These are phyloP conservation scores for Neocatenulostroma microsporum DNA, from an alignment of 2,329 filamentous ascomycete species.

Conservation along the genomic window DNA sequence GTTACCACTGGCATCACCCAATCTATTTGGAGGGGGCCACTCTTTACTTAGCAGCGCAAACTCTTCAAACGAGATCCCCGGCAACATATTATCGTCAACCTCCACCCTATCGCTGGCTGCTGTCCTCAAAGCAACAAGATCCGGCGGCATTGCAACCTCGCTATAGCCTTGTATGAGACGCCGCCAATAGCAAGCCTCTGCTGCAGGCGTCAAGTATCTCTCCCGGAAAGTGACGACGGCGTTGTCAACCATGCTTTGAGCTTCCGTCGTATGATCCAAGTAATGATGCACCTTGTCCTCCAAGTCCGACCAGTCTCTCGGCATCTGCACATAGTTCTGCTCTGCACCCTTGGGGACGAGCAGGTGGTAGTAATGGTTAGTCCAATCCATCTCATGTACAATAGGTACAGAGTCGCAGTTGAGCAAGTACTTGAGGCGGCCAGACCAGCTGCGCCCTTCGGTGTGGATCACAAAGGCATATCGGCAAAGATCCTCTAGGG, in stretches of 20 bases:
- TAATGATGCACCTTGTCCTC: conserved; percentile 16
- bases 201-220: conserved; percentile 1
- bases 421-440: conserved; percentile 23
- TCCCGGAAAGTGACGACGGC: neutral
- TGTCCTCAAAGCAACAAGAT: neutral
- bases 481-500: conserved; percentile 22
- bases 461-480: conserved; percentile 24
- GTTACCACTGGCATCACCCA: too few species aligned
- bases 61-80: conserved; percentile 2
- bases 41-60: neutral
- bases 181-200: conserved; percentile 4
- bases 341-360: conserved; percentile 16
- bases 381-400: conserved; percentile 22
- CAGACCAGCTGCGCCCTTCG: conserved; percentile 24
- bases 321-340: conserved; percentile 24
- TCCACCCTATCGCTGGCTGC: too few species aligned
- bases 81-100: neutral
- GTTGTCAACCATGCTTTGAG: neutral
- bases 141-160: neutral
- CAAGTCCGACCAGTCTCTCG: conserved; percentile 22
- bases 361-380: conserved; percentile 20
- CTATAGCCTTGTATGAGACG: conserved; percentile 2
- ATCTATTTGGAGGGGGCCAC: too few species aligned
- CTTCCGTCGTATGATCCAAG: neutral
- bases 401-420: conserved; percentile 24